Base-by-base conservation (phyloP, 2,329 filamentous ascomycete species). In the Neonectria sp. region DNA sequence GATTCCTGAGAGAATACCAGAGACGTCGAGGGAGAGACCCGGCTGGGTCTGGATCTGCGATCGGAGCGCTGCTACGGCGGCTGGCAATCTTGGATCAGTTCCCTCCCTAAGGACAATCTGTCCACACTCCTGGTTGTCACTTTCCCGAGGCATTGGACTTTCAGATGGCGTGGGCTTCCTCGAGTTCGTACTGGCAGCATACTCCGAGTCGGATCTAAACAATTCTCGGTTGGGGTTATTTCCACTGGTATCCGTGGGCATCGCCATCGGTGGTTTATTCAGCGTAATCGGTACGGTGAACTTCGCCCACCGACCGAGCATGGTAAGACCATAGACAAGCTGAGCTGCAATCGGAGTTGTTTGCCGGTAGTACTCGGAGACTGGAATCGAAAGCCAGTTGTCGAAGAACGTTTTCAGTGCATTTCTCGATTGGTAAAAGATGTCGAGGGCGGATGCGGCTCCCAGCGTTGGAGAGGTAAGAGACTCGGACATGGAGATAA, bases 291-390 rank as follows among this genome's bases (percentile, higher is more conserved):
- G 82, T 0, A 80, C 81, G 0, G 84, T 78, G 0, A 87, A 78
- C 49, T 85, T 86, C 6, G 84, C 82, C 86, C 86, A 88, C 7
- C 86, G 81, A 2, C 84, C 82, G 0, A 88, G 79, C 81, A 87
- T 86, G 5, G 81, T 84, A 48, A 86, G 76, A n/a, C 82, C 83
- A 59, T 87, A 86, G 4, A 88, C 81, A 0, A 88, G 76, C 60
- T 88, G 84, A 1, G 82, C 76, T 37, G 80, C 84, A 0, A 82
- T 72, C 0, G 83, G 78, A 9, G 87, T 82, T 0, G 87, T 85
- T 27, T 87, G 78, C 33, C 81, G 79, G 63, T 84, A 83, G 61
- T 85, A 87, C 4, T 80, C 76, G 0, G 76, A 69, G 0, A 82
- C 76, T 0, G 87, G 83, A 0, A 89, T 75, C 0, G 79, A 73